A percentile compares a stretch with the other conserved stretches of the same genome.
phyloP scores from a whole-genome alignment of 345 rosid species.

The Syzygium grande region DNA sequence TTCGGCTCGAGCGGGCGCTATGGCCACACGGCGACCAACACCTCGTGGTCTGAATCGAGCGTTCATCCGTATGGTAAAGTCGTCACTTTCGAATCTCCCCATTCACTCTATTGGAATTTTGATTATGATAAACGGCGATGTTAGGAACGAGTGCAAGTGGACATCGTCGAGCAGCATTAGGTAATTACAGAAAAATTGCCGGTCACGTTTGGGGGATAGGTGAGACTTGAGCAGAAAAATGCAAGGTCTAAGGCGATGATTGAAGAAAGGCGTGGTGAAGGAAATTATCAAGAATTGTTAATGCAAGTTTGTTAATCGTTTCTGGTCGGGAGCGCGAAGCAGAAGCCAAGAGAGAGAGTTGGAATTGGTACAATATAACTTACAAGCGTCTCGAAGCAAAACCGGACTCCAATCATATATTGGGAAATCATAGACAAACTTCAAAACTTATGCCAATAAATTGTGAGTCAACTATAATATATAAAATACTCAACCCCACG shows the following conservation, averaged over 20 bases:
- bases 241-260: not conserved
- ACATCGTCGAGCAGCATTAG: not conserved
- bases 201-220: not conserved
- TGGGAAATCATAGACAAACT: accelerated
- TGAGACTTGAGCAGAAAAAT: not conserved
- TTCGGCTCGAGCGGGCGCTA: not conserved
- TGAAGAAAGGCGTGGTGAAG: not conserved
- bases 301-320: not conserved
- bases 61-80: not conserved
- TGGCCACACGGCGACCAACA: not conserved
- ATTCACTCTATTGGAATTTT: not conserved
- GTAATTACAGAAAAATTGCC: not conserved
- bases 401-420: too few species aligned
- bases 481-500: too few species aligned
- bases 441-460: not conserved
- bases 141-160: not conserved
- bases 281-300: not conserved
- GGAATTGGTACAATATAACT: too few species aligned
- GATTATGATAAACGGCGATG: not conserved
- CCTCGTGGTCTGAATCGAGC: not conserved
- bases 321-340: accelerated
- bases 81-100: not conserved
- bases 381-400: too few species aligned
- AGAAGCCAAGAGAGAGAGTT: too few species aligned
- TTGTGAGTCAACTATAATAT: too few species aligned